These are phyloP conservation scores for Mucor velutinosus DNA, from an alignment of 371 early-diverging fungal species.

Conservation along the genomic window DNA sequence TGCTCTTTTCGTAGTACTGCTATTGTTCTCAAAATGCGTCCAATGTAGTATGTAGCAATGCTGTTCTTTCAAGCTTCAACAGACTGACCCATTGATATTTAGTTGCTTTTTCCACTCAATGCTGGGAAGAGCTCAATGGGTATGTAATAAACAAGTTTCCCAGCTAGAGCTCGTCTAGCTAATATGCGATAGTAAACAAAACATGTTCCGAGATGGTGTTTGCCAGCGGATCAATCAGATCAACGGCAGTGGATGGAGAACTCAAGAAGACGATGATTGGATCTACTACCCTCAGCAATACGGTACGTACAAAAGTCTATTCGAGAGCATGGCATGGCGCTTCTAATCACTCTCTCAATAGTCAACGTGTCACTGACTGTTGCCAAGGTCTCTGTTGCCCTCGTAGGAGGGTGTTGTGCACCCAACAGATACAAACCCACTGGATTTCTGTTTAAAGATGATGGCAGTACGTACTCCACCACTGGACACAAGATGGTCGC, in stretches of 20 bases:
- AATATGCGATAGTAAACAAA: conserved; percentile 32
- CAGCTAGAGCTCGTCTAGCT: neutral
- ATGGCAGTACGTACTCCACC: conserved; percentile 30
- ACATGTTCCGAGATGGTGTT: conserved; percentile 40
- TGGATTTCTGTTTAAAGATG: conserved; percentile 37
- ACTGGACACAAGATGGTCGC: conserved; percentile 39
- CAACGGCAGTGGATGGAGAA: conserved; percentile 34
- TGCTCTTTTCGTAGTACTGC: neutral
- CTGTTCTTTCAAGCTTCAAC: neutral
- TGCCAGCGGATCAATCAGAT: conserved; percentile 29
- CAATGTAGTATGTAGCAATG: neutral
- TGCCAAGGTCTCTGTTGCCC: conserved; percentile 23
- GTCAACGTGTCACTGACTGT: conserved; percentile 41
- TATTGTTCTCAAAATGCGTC: neutral
- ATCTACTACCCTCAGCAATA: conserved; percentile 48
- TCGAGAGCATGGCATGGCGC: too few species aligned
- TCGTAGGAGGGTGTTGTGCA: conserved; percentile 52
- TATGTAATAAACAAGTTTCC: neutral
- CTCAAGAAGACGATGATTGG: conserved; percentile 42
- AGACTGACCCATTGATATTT: neutral
- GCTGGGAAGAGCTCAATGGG: conserved; percentile 31
- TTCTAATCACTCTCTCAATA: neutral
- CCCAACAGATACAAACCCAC: conserved; percentile 41
- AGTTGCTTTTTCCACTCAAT: conserved; percentile 30
- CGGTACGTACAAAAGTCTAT: conserved; percentile 13